Base-by-base conservation (phyloP, 2,329 filamentous ascomycete genomes). In the Laburnicola sp. region DNA sequence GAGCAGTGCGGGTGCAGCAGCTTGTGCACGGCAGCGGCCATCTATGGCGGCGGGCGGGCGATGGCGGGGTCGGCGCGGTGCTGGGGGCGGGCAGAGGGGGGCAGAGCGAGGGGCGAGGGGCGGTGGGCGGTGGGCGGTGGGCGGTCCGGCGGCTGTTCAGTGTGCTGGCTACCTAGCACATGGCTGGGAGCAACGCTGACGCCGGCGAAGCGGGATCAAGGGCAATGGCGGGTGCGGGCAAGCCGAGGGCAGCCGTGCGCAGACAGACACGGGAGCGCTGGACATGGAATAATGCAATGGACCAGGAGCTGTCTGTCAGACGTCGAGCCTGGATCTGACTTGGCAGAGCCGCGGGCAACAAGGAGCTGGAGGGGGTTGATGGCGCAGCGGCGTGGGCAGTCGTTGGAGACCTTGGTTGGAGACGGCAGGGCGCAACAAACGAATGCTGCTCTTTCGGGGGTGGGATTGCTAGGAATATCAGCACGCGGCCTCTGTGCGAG, bases 1-100 rank as follows among this genome's bases (percentile, higher is more conserved):
- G 57, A 59, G 53, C 64, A 63, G 59, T 68, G 64, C 56, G 66
- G 68, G 58, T 71, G 68, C 48, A 74, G 60, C 54, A 74, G 66
- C 55, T 69, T 67, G 55, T 72, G 67, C 48, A 73, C 62, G 41
- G 64, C 63, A 37, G 68, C 66, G 52, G 70, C 70, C 71, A 74
- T 74, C n/a, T n/a, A n/a, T n/a, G n/a, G n/a, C n/a, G 63, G 59
- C 54, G 45, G 54, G 31, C 50, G 45, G 50, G 45, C 9, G 7
- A 28, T 28, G 23, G n/a, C 40, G 40, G 32, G 32, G 10, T n/a
- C n/a, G n/a, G 42, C 23, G 42, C 31, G 31, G 38, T 21, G 30
- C 7, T 22, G n/a, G 48, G 54, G 50, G 47, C 50, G 46, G 54
- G 48, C 54, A 50, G 53, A 46, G 48, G 50, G 48, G 53, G 43